These are phyloP conservation scores for Boeremia lycopersici DNA, from an alignment of 2,329 filamentous ascomycete genomes.

Conservation along the genomic window DNA sequence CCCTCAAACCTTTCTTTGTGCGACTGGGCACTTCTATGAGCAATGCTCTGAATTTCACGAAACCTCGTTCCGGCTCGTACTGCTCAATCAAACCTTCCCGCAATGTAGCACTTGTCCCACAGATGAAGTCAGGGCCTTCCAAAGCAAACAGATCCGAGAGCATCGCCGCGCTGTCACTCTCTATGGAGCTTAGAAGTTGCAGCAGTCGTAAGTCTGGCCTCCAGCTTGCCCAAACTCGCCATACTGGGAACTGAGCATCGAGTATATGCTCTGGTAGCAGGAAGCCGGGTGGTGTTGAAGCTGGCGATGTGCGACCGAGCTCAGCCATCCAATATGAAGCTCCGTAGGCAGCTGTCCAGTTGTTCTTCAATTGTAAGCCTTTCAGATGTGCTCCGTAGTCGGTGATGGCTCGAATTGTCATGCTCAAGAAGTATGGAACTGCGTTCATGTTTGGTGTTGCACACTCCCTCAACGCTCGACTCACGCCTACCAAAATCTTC, in stretches of 20 bases:
- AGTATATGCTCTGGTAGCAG: conserved; percentile 30
- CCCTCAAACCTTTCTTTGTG: conserved; percentile 25
- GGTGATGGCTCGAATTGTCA: conserved; percentile 27
- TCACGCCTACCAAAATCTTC: conserved; percentile 33
- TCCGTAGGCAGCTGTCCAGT: conserved; percentile 31
- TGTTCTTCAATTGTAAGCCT: conserved; percentile 28
- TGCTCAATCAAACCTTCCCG: conserved; percentile 30
- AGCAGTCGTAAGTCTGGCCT: conserved; percentile 30
- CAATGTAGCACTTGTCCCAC: conserved; percentile 22
- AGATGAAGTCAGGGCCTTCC: conserved; percentile 41
- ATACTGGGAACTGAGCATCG: conserved; percentile 32
- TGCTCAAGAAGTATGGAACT: conserved; percentile 30
- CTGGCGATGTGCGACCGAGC: conserved; percentile 13
- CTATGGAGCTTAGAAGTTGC: conserved; percentile 17
- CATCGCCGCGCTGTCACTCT: conserved; percentile 18
- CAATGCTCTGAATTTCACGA: conserved; percentile 25
- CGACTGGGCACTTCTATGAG: conserved; percentile 29
- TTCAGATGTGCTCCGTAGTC: conserved; percentile 35
- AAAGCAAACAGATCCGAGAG: conserved; percentile 34
- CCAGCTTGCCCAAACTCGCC: conserved; percentile 42
- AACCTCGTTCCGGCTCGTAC: conserved; percentile 21
- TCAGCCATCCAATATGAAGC: conserved; percentile 32
- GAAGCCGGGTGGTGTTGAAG: conserved; percentile 13
- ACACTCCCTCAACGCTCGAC: conserved; percentile 19
- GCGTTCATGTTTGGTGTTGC: conserved; percentile 22